Percentiles rank a stretch among this genome's conserved stretches.
Evolutionary conservation across 176 grass and related monocot genomes (phyloP).

Genomic region (Carex pumila): DNA sequence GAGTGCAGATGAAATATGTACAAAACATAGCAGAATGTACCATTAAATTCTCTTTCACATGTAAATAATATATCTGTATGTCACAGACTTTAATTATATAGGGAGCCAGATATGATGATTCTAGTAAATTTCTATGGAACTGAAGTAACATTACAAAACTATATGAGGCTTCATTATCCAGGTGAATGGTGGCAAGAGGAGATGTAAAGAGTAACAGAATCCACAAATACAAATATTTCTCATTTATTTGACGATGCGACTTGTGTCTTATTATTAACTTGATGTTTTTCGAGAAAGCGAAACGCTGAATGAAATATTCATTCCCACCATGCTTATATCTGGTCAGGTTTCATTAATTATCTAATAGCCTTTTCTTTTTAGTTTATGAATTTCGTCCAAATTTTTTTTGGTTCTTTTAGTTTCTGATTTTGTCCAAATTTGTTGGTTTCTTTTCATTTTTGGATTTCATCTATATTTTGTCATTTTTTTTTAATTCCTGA

Average conservation of each 20-base stretch:
- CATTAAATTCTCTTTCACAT: not conserved
- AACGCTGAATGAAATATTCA: not conserved
- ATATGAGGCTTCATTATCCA: not conserved
- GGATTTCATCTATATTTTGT: too few species aligned
- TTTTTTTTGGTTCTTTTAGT: too few species aligned
- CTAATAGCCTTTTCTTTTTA: too few species aligned
- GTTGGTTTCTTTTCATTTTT: too few species aligned
- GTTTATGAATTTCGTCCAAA: too few species aligned
- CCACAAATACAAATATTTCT: not conserved
- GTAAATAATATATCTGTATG: not conserved
- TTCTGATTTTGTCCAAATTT: too few species aligned
- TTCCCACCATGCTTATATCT: not conserved
- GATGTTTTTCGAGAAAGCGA: not conserved
- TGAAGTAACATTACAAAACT: not conserved
- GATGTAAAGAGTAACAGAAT: too few species aligned
- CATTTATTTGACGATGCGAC: not conserved
- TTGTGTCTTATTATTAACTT: not conserved
- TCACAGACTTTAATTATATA: not conserved
- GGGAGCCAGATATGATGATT: not conserved
- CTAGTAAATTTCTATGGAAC: not conserved
- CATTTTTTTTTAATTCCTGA: too few species aligned
- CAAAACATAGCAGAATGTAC: not conserved
- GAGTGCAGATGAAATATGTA: slow-evolving; percentile 3
- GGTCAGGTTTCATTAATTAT: not conserved
- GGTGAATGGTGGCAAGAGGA: not conserved